Evolutionary conservation across 1,139 yeast species (phyloP), one percentile per base, ranked within the genome.

Genomic region (Citeromyces hawaiiensis): DNA sequence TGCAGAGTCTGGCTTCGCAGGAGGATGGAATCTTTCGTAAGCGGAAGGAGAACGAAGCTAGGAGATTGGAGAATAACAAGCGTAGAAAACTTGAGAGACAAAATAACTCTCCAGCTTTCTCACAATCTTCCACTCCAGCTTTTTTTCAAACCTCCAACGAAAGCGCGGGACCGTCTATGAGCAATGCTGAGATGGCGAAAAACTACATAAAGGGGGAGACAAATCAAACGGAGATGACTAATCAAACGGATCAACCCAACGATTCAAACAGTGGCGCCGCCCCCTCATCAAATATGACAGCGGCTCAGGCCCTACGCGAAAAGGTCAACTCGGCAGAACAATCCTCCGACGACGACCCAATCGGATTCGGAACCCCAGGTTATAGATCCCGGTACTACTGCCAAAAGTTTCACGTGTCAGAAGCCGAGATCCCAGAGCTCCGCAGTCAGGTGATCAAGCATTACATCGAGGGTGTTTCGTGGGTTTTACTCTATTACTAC

Each of bases 401-500:
- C 42, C 67, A 70, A 38, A 93, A 93, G 55, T 86, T 88, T 52
- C 72, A 74, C 45, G 68, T 77, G 14, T 52, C 61, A 5, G 65
- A 68, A 7, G 69, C 71, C 2, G 56, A 59, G 13, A 66, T 75
- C 32, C 70, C 81, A 40, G 21, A 19, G 7, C 21, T 19, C 21
- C 69, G 70, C 44, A 67, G 72, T 35, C 76, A 91, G 51, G 88
- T 80, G 0, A 17, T 17, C 7, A 65, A 66, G 39, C 72, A 78
- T 43, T 93, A 93, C 54, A 71, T 93, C 43, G 96, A 91, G 58
- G 99, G 99, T 44, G 82, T 91, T 5, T 77, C 95, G 14, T 93
- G 99, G 99, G 96, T 82, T 1, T 65, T 91, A 45, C 61, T 83
- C 42, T 93, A 93, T 57, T 93, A 93, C 60, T 91, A 85, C 56